These are phyloP conservation scores for Nemania abortiva DNA, from an alignment of 2,329 filamentous ascomycete species.

Conservation along the genomic window DNA sequence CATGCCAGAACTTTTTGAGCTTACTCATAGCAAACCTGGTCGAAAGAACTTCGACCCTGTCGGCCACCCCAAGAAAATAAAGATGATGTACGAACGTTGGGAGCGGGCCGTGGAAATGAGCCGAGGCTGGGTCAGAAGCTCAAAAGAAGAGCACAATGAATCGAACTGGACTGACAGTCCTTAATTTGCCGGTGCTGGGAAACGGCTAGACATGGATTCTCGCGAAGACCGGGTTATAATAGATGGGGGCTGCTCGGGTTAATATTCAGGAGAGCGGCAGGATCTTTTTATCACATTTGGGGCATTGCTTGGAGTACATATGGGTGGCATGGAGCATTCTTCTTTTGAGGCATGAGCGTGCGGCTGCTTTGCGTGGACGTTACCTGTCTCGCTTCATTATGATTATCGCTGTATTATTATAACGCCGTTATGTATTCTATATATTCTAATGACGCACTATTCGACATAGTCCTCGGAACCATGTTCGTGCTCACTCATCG, in stretches of 20 bases:
- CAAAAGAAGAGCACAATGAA: conserved; percentile 44
- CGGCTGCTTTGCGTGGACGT: conserved; percentile 1
- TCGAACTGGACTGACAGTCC: conserved; percentile 17
- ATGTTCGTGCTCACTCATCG: background rate
- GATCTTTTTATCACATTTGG: conserved; percentile 1
- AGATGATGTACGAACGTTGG: conserved; percentile 65
- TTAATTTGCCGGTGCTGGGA: background rate
- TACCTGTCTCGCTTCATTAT: conserved; percentile 10
- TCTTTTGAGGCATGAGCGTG: conserved; percentile 13
- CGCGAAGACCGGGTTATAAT: conserved; percentile 13
- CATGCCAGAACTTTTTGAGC: conserved; percentile 77
- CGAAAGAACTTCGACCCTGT: conserved; percentile 77
- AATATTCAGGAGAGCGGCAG: background rate
- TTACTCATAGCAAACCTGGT: conserved; percentile 73
- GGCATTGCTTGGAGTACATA: conserved; percentile 32
- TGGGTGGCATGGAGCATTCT: conserved; percentile 18
- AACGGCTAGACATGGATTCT: conserved; percentile 16
- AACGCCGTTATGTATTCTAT: conserved; percentile 16
- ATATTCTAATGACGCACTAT: background rate
- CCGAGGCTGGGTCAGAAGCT: conserved; percentile 62
- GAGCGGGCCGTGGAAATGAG: conserved; percentile 71
- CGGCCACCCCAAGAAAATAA: conserved; percentile 60
- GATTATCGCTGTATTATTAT: conserved; percentile 27
- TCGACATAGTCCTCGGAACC: background rate
- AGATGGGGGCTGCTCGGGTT: conserved; percentile 2